Evolutionary conservation across 164 flowering plant species (phyloP), one percentile per base, ranked within the genome.

Genomic region (Nymphaea thermarum): DNA sequence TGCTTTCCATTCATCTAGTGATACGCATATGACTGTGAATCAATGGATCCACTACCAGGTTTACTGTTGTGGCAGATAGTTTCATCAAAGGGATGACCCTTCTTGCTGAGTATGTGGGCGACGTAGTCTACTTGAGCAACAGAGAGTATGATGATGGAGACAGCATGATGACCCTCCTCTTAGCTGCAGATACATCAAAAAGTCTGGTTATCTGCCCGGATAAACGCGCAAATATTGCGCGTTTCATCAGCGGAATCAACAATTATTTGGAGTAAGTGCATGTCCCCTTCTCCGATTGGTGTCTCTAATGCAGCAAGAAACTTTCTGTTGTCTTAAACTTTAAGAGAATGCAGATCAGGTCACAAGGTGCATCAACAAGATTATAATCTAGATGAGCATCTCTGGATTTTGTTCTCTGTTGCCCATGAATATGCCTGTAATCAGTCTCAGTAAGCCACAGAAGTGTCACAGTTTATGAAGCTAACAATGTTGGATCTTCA

Each of bases 151-250:
- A 91, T 71, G 97, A 86, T 73, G 87, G 96, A 17, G 98, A 93
- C 78, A 79, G 82, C 66, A 77, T 79, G 81, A 93, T 93, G 98
- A 91, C 97, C 43, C 82, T 93, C 59, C 75, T 93, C 65, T 82
- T 77, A 17, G 86, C 98, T 12, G 44, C 76, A 43, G 63, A 86
- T 75, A 84, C 87, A 59, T 80, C 80, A 2, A 64, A 81, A 64
- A 85, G 90, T 74, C 93, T 91, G 70, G 98, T 91, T 64, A 82
- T 94, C 47, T 94, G 97, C 71, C 97, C 98, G 16, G 93, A 89
- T 72, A 94, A 84, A 70, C 86, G 79, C 41, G 74, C 88, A 11
- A 94, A 94, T 71, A 88, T 94, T 72, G 95, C 99, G n/a, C 95
- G 99, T 14, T 94, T 89, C 72, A 85, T 94, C 65, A 94, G 76